A percentile compares a stretch with the other conserved stretches of the same genome.
Evolutionary conservation across 805 yeast genomes (phyloP).

Genomic region (Isabelozyma pseudorhagii): DNA sequence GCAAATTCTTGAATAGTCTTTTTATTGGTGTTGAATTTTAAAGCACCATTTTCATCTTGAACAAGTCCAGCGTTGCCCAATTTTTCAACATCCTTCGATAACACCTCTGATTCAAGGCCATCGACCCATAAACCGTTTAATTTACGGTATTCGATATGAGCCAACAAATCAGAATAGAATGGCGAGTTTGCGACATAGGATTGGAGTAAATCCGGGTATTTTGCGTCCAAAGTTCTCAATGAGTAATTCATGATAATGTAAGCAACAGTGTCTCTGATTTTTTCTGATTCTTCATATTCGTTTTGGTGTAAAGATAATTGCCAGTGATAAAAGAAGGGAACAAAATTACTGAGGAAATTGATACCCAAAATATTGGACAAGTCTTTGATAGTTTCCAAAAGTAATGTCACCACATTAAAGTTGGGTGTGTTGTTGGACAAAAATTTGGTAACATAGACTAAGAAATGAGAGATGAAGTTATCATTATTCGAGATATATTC

Average conservation of each 20-base stretch:
- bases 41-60: constrained; percentile 4
- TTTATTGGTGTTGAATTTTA: constrained; percentile 11
- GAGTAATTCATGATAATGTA: constrained; percentile 23
- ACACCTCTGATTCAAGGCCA: constrained; percentile 14
- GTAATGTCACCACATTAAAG: constrained; percentile 17
- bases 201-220: constrained; percentile 20
- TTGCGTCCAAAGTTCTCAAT: constrained; percentile 23
- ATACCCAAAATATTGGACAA: constrained; percentile 39
- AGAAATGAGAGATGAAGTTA: constrained; percentile 38
- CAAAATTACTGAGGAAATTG: constrained; percentile 42
- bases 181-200: constrained; percentile 17
- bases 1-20: constrained; percentile 24
- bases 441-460: constrained; percentile 33
- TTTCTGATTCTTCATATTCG: constrained; percentile 6
- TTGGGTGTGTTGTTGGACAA: constrained; percentile 20
- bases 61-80: constrained; percentile 1
- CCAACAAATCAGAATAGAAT: constrained; percentile 13
- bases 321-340: constrained; percentile 49
- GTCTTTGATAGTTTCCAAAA: constrained; percentile 19
- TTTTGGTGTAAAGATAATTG: constrained; percentile 15
- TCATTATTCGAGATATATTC: constrained; percentile 40
- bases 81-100: neutral
- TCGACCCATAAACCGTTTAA: constrained; percentile 24
- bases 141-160: constrained; percentile 25
- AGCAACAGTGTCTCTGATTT: constrained; percentile 30